A percentile compares a stretch with the other conserved stretches of the same genome.
phyloP scores from a whole-genome alignment of 768 basidiomycete genomes.

The Phanerodontia chrysosporium region DNA sequence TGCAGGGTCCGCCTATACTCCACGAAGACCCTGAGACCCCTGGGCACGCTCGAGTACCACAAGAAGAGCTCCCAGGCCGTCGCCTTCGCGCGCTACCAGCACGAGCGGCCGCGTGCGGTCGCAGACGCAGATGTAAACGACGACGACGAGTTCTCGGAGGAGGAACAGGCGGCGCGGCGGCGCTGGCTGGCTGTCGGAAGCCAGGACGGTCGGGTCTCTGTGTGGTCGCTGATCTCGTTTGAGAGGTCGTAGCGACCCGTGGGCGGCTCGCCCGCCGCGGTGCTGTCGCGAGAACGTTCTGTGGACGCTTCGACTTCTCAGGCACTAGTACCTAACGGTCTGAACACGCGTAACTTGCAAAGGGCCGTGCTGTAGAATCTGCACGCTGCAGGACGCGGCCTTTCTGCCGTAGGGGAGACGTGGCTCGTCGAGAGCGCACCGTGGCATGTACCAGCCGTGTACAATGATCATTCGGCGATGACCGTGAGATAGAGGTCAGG shows the following conservation, averaged over 20 bases:
- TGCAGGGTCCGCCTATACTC: constrained; percentile 79
- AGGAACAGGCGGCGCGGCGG: constrained; percentile 19
- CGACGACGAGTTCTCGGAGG: constrained; percentile 21
- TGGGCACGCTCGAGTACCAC: constrained; percentile 84
- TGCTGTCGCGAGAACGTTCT: too few species aligned
- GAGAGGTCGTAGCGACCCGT: constrained; percentile 6
- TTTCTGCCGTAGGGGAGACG: too few species aligned
- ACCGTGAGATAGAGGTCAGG: too few species aligned
- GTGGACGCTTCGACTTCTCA: too few species aligned
- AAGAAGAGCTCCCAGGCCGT: constrained; percentile 72
- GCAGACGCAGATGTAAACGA: constrained; percentile 9
- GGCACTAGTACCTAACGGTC: too few species aligned
- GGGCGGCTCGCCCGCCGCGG: too few species aligned
- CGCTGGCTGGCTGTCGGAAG: constrained; percentile 24
- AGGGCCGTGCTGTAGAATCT: too few species aligned
- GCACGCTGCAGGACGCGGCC: too few species aligned
- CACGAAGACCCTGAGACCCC: constrained; percentile 70
- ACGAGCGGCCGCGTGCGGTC: neutral
- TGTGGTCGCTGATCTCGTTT: constrained; percentile 25
- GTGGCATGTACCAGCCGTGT: too few species aligned
- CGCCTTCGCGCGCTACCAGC: constrained; percentile 48
- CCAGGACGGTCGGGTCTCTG: constrained; percentile 23
- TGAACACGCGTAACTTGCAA: too few species aligned
- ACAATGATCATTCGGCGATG: too few species aligned
- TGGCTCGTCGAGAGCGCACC: too few species aligned